phyloP scores from a whole-genome alignment of 257 asterid species.

The Leonotis leonurus region DNA sequence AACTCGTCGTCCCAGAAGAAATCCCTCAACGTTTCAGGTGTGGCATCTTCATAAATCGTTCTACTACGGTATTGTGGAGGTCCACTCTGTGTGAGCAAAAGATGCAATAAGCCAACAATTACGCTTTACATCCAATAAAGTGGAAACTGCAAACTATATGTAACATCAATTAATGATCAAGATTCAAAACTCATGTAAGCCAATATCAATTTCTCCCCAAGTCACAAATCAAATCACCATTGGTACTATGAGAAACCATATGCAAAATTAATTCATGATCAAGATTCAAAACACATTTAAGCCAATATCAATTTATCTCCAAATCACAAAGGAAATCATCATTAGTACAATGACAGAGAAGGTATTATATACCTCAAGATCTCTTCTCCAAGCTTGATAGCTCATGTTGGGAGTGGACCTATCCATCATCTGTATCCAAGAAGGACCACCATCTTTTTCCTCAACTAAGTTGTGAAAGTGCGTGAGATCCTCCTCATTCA shows the following conservation, averaged over 20 bases:
- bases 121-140: too few species aligned
- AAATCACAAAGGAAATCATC: too few species aligned
- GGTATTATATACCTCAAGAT: constrained; percentile 64
- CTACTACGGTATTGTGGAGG: constrained; percentile 93
- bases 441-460: constrained; percentile 73
- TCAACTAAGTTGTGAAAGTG: constrained; percentile 53
- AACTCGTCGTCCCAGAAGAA: constrained; percentile 94
- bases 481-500: constrained; percentile 55
- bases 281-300: too few species aligned
- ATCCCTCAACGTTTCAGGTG: constrained; percentile 86
- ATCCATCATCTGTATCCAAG: constrained; percentile 90
- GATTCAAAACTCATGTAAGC: neutral
- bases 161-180: neutral
- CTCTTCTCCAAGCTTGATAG: constrained; percentile 95
- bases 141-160: too few species aligned
- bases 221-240: too few species aligned
- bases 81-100: constrained; percentile 43
- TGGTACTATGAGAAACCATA: too few species aligned
- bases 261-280: neutral
- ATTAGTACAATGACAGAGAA: too few species aligned
- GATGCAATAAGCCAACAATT: neutral
- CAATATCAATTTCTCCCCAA: neutral
- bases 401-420: constrained; percentile 60
- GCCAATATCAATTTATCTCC: too few species aligned
- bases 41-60: constrained; percentile 76